Evolutionary conservation across 306 rosid genomes (phyloP).

Genomic region (Corylus heterophylla): DNA sequence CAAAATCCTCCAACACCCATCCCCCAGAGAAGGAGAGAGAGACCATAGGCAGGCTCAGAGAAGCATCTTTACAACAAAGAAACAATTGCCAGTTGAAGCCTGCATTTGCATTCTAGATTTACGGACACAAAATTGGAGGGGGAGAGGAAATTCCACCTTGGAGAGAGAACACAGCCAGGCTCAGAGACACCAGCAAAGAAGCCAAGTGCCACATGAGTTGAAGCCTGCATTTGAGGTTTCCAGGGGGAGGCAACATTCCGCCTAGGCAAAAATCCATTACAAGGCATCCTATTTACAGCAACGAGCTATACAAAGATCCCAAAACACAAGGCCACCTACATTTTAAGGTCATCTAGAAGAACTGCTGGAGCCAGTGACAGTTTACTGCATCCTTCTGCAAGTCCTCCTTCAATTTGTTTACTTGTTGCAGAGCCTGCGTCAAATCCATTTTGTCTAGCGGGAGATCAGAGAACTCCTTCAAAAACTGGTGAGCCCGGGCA

Average conservation of each 20-base stretch:
- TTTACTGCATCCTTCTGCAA: conserved; percentile 73
- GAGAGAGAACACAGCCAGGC: neutral
- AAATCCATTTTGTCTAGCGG: conserved; percentile 78
- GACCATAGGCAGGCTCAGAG: no score
- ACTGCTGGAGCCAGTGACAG: conserved; percentile 73
- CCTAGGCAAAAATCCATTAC: conserved; percentile 19
- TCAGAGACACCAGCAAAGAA: neutral
- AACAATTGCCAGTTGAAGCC: no score
- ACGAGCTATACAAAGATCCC: conserved; percentile 33
- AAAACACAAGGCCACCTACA: conserved; percentile 22
- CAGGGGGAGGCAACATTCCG: neutral
- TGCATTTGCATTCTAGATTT: no score
- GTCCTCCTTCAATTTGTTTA: conserved; percentile 58
- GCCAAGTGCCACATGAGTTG: conserved; percentile 5
- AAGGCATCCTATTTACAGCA: conserved; percentile 23
- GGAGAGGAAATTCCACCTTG: no score
- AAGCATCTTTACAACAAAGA: no score
- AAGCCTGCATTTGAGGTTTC: neutral
- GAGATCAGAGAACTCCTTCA: conserved; percentile 66
- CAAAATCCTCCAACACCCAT: neutral
- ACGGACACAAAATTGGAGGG: no score
- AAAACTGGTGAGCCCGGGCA: conserved; percentile 68
- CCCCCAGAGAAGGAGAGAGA: neutral
- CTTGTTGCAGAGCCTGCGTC: conserved; percentile 57
- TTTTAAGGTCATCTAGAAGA: conserved; percentile 42